phyloP scores from a whole-genome alignment of 225 moss, liverwort and hornwort species.

The Bryoerythrophyllum caledonicum region DNA sequence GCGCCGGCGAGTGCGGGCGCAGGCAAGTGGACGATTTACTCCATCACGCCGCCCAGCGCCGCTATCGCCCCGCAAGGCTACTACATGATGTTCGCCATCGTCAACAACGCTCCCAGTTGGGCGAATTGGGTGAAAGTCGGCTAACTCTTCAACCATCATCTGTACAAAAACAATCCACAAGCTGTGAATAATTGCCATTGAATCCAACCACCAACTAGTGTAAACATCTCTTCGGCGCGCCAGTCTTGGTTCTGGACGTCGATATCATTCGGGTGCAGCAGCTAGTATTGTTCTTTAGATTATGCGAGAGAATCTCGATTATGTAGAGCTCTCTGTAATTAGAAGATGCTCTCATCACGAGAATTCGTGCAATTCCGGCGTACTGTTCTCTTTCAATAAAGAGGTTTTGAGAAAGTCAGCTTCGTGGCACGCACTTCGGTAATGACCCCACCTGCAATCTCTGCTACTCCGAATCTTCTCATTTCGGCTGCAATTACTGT shows the following conservation, averaged over 20 bases:
- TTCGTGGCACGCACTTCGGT: conserved; percentile 2
- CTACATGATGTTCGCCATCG: conserved; percentile 57
- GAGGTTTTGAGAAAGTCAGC: background rate
- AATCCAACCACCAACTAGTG: background rate
- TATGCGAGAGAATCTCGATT: background rate
- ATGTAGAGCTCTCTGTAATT: background rate
- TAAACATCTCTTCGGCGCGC: conserved; percentile 10
- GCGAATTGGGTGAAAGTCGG: conserved; percentile 43
- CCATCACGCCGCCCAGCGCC: conserved; percentile 27
- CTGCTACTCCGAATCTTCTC: no score
- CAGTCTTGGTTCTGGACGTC: background rate
- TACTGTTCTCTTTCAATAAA: conserved; percentile 4
- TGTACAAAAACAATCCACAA: no score
- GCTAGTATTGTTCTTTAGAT: background rate
- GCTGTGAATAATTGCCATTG: conserved; percentile 14
- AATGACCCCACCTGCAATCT: no score
- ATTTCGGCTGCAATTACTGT: no score
- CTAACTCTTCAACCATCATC: background rate
- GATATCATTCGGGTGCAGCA: background rate
- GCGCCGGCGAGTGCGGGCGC: conserved; percentile 12
- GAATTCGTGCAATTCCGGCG: background rate
- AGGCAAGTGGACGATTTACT: conserved; percentile 27
- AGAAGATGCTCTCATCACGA: background rate
- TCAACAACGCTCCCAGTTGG: conserved; percentile 38
- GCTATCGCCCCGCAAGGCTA: conserved; percentile 48